Evolutionary conservation across 2,329 filamentous ascomycete species (phyloP).

Genomic region (Periconia sp.): DNA sequence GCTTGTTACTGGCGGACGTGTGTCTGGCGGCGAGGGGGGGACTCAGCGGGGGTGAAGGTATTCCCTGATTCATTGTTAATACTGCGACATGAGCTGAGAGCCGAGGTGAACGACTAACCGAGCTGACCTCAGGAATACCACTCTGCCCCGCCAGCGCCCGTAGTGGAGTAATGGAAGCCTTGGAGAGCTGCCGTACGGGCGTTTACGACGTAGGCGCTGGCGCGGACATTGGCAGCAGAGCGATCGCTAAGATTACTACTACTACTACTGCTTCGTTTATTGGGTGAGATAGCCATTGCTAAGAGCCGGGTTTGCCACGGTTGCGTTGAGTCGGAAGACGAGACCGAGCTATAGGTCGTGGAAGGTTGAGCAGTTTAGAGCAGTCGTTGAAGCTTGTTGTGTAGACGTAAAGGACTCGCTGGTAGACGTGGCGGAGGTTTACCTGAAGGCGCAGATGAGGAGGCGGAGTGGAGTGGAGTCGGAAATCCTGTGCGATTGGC

Average conservation of each 20-base stretch:
- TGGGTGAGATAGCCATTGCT: slow-evolving; percentile 73
- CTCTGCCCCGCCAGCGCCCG: slow-evolving; percentile 71
- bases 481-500: too few species aligned
- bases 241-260: slow-evolving; percentile 69
- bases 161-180: slow-evolving; percentile 96
- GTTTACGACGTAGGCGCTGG: slow-evolving; percentile 89
- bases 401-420: background rate
- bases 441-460: too few species aligned
- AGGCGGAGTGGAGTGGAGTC: too few species aligned
- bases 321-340: slow-evolving; percentile 35
- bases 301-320: slow-evolving; percentile 55
- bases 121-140: slow-evolving; percentile 55
- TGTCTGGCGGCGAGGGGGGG: slow-evolving; percentile 83
- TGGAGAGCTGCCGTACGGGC: slow-evolving; percentile 70
- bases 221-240: slow-evolving; percentile 78
- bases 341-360: too few species aligned
- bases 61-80: slow-evolving; percentile 61
- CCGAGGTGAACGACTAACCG: slow-evolving; percentile 38
- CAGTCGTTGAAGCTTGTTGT: background rate
- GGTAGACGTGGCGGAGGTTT: too few species aligned
- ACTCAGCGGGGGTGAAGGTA: slow-evolving; percentile 84
- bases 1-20: slow-evolving; percentile 64
- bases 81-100: background rate
- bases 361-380: too few species aligned
- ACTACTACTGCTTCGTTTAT: slow-evolving; percentile 74